Percentiles rank a stretch among this genome's conserved stretches.
These are phyloP conservation scores for Liquidambar formosana DNA, from an alignment of 164 flowering plant genomes.

Conservation along the genomic window DNA sequence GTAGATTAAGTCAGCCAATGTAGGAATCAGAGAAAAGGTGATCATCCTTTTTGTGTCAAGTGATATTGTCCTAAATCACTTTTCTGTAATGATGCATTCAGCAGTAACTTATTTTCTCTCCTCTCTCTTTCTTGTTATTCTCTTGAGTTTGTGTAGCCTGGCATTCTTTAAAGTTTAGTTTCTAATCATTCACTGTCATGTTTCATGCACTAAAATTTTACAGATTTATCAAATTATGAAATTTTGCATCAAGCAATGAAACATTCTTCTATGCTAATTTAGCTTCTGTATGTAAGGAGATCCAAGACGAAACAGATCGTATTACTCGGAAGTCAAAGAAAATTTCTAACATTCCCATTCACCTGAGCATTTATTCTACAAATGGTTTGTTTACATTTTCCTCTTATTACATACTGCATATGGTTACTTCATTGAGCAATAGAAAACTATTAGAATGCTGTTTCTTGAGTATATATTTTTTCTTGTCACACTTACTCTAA, in stretches of 20 bases:
- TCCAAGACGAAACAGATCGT: conserved; percentile 70
- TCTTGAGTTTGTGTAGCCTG: neutral
- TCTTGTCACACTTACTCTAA: too few relatives aligned
- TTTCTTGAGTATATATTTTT: too few relatives aligned
- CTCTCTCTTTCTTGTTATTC: neutral
- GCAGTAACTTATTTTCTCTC: too few relatives aligned
- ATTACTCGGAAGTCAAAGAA: conserved; percentile 60
- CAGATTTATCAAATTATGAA: neutral
- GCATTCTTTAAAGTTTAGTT: neutral
- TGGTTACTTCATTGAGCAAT: neutral
- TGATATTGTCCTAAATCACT: neutral
- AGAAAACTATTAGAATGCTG: neutral
- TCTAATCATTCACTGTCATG: neutral
- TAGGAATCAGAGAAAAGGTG: too few relatives aligned
- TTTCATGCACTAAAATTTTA: neutral
- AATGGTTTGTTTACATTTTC: conserved; percentile 41
- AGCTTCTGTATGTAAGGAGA: conserved; percentile 89
- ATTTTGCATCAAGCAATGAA: neutral
- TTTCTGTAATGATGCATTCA: too few relatives aligned
- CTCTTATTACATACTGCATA: neutral
- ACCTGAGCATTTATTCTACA: conserved; percentile 74
- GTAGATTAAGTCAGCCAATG: neutral
- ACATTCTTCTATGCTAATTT: conserved; percentile 22
- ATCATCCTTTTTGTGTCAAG: neutral
- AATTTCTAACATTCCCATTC: conserved; percentile 66